These are phyloP conservation scores for Chenopodium album DNA, from an alignment of 148 eudicot species.

Conservation along the genomic window DNA sequence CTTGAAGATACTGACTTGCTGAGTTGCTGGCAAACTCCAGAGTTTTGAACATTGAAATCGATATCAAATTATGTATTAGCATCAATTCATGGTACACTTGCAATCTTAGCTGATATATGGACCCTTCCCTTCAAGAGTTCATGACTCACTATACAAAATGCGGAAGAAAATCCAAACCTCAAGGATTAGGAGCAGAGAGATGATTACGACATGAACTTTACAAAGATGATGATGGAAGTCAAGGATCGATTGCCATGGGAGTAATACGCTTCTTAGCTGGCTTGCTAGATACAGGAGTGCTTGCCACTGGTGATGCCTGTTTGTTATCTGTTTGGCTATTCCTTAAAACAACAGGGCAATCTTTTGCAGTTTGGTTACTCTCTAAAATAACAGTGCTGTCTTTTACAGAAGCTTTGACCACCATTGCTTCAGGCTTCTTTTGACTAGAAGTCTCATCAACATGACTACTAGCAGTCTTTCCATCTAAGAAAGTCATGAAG, in stretches of 20 bases:
- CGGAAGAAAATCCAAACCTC: constrained; percentile 17
- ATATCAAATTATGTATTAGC: background rate
- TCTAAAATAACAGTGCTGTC: constrained; percentile 22
- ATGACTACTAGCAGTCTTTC: constrained; percentile 16
- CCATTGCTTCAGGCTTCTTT: constrained; percentile 29
- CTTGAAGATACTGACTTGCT: background rate
- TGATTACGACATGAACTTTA: constrained; percentile 4
- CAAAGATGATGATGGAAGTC: constrained; percentile 1
- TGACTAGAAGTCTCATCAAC: constrained; percentile 18
- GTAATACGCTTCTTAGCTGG: constrained; percentile 89
- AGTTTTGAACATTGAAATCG: background rate
- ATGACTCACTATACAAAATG: constrained; percentile 16
- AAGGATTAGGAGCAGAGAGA: constrained; percentile 3
- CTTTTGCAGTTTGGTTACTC: constrained; percentile 24
- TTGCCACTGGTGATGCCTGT: constrained; percentile 22
- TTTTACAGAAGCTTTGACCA: constrained; percentile 28
- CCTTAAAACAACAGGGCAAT: constrained; percentile 20
- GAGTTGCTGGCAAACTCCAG: background rate
- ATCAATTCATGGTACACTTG: constrained; percentile 8
- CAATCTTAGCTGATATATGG: background rate
- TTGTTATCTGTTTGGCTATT: constrained; percentile 21
- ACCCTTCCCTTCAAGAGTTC: background rate
- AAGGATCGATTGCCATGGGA: constrained; percentile 80
- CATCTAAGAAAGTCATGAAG: constrained; percentile 25
- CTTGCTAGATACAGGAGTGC: constrained; percentile 42